These are phyloP conservation scores for Fraxinus platypoda DNA, from an alignment of 305 asterid genomes.

Conservation along the genomic window DNA sequence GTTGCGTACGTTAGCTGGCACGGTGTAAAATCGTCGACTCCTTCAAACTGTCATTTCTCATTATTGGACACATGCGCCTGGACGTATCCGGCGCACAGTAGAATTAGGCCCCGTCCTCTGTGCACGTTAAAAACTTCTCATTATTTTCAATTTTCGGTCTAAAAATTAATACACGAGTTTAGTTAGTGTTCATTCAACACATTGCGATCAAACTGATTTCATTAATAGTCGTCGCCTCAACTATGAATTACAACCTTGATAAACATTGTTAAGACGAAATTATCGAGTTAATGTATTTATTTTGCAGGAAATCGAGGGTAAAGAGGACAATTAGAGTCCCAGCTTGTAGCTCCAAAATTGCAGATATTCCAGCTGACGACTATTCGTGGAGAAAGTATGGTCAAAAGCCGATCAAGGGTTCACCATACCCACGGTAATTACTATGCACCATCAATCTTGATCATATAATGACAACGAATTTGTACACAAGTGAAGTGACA, in stretches of 20 bases:
- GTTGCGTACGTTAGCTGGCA: not conserved
- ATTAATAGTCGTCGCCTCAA: too few species aligned
- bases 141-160: too few species aligned
- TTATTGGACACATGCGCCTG: not conserved
- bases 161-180: too few species aligned
- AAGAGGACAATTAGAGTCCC: slow-evolving; percentile 61
- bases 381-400: slow-evolving; percentile 85
- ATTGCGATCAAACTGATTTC: not conserved
- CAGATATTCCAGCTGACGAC: slow-evolving; percentile 73
- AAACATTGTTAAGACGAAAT: too few species aligned
- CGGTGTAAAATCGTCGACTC: not conserved
- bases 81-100: not conserved
- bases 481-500: not conserved
- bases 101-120: not conserved
- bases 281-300: not conserved
- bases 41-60: not conserved
- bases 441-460: slow-evolving; percentile 12
- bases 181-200: not conserved
- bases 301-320: slow-evolving; percentile 56
- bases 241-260: too few species aligned
- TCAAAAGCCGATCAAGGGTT: slow-evolving; percentile 81
- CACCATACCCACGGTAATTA: slow-evolving; percentile 74
- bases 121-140: not conserved
- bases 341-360: slow-evolving; percentile 66
- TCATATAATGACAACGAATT: not conserved